These are phyloP conservation scores for Penicillium sumatraense DNA, from an alignment of 2,329 filamentous ascomycete genomes.

Conservation along the genomic window DNA sequence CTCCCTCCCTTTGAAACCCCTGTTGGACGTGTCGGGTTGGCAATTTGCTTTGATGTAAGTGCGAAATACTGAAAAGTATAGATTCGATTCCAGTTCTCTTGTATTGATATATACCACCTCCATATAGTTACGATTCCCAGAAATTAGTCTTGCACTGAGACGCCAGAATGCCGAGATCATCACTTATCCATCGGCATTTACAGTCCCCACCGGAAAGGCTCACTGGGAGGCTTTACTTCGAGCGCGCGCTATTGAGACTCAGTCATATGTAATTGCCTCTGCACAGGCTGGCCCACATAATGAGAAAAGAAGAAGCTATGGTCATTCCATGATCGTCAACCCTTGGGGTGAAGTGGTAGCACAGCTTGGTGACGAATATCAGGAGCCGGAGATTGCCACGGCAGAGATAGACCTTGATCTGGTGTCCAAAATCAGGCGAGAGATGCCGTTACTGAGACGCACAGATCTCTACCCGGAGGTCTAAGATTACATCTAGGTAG, in stretches of 20 bases:
- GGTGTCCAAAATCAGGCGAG: conserved; percentile 57
- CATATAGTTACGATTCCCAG: conserved; percentile 72
- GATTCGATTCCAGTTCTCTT: background rate
- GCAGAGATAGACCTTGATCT: conserved; percentile 61
- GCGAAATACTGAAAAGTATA: background rate
- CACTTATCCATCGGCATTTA: conserved; percentile 89
- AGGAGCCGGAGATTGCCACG: conserved; percentile 52
- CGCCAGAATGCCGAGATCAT: conserved; percentile 73
- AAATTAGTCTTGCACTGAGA: conserved; percentile 70
- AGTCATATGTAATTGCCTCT: conserved; percentile 84
- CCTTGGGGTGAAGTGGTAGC: conserved; percentile 82
- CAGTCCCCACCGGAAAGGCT: conserved; percentile 78
- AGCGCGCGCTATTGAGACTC: conserved; percentile 84
- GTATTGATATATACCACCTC: background rate
- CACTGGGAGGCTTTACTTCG: conserved; percentile 85
- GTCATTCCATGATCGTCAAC: conserved; percentile 81
- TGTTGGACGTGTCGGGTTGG: conserved; percentile 74
- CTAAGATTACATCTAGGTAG: no score
- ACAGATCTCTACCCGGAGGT: conserved; percentile 56
- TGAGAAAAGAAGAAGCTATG: conserved; percentile 78
- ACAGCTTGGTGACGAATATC: conserved; percentile 57
- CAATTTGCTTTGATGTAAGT: conserved; percentile 83
- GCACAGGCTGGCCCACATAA: conserved; percentile 80
- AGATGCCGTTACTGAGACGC: conserved; percentile 63
- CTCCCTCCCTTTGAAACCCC: conserved; percentile 72